These are phyloP conservation scores for Russula earlei DNA, from an alignment of 768 basidiomycete genomes.

Conservation along the genomic window DNA sequence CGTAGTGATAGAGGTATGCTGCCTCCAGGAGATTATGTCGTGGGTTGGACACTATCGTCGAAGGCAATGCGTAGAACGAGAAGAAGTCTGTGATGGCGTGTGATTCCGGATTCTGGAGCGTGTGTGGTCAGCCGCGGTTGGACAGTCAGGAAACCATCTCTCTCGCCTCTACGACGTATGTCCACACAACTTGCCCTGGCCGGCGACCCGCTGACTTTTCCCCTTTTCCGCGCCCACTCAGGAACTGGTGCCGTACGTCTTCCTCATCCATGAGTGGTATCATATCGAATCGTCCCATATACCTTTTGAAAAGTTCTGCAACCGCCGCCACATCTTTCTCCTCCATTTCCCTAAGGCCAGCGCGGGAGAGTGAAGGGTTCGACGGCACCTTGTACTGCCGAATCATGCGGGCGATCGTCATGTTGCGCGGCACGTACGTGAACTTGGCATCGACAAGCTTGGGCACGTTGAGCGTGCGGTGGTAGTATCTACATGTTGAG, in stretches of 20 bases:
- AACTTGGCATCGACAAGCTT: conserved; percentile 91
- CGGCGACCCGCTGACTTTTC: conserved; percentile 39
- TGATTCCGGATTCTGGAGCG: conserved; percentile 65
- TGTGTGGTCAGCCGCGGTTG: too few relatives aligned
- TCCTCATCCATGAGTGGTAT: conserved; percentile 61
- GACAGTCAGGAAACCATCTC: too few relatives aligned
- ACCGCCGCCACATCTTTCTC: conserved; percentile 67
- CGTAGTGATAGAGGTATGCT: conserved; percentile 95
- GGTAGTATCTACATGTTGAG: conserved; percentile 84
- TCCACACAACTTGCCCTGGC: conserved; percentile 84
- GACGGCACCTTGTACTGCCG: conserved; percentile 59
- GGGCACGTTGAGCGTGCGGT: conserved; percentile 82
- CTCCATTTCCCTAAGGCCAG: conserved; percentile 83
- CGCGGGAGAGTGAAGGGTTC: conserved; percentile 32
- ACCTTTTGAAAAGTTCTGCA: conserved; percentile 57
- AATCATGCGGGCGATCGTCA: conserved; percentile 89
- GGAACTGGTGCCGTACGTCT: conserved; percentile 79
- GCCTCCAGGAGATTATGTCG: conserved; percentile 75
- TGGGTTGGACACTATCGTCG: conserved; percentile 74
- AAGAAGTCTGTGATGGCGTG: conserved; percentile 89
- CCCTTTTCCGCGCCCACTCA: conserved; percentile 71
- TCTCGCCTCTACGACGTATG: conserved; percentile 92
- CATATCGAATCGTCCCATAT: conserved; percentile 83
- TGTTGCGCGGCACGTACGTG: conserved; percentile 74
- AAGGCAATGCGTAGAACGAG: conserved; percentile 95